Base-by-base conservation (phyloP, 140 eudicot genomes). In the Senecio squalidus region DNA sequence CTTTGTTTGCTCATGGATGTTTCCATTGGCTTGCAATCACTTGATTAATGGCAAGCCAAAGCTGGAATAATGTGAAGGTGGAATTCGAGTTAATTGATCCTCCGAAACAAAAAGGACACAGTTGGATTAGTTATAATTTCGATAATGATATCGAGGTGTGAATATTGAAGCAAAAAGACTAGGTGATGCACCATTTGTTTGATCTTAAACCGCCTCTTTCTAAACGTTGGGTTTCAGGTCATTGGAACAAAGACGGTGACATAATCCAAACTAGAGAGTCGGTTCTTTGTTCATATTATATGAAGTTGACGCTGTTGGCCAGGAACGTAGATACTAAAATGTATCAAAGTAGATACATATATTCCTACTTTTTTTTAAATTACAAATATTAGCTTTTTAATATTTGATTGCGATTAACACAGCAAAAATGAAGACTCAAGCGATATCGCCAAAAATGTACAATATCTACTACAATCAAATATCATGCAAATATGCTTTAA, bases 401-500 rank as follows among this genome's bases (percentile, higher is more conserved):
- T n/a, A n/a, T n/a, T n/a, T n/a, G n/a, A n/a, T n/a, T n/a, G n/a
- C n/a, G n/a, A n/a, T n/a, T n/a, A 27, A 17, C 20, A 64, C 24
- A 48, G n/a, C 20, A 64, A 50, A 50, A 49, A 9, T 23, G 39
- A 50, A 48, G 58, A 47, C 43, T 3, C 53, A 3, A 20, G 11
- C 6, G 10, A 57, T 33, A 57, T 64, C 46, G 43, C 46, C 30
- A 27, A 15, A 66, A 53, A 65, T 65, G 71, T 65, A 65, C 59
- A 64, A 48, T 15, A 51, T 64, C 60, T 38, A 39, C 52, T 59
- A 15, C 56, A 50, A 50, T 24, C 6, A 13, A n/a, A 23, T 17
- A 25, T 5, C 53, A 27, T 6, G 22, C 51, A 6, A 2, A 2
- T 34, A 33, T 49, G 4, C 13, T 57, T 57, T 57, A 30, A 15